Conservation (phyloP, 148 eudicot genomes). For the Fallopia convolvulus region DNA sequence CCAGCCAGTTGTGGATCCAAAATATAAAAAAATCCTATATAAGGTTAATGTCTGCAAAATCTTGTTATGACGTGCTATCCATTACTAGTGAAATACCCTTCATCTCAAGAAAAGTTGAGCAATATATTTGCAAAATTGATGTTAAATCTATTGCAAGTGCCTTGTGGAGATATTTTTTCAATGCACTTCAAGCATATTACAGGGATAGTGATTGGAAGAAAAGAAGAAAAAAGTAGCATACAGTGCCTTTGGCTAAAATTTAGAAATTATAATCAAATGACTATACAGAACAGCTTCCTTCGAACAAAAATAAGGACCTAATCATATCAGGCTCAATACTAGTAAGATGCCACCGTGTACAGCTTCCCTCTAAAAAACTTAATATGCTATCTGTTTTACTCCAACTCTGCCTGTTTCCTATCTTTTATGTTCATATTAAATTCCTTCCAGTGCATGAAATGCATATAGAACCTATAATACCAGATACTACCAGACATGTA, state of each 20-base stretch:
- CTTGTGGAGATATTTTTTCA: background rate
- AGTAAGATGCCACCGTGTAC: background rate
- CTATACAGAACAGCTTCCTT: background rate
- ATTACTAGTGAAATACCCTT: background rate
- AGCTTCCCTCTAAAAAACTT: background rate
- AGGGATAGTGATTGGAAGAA: background rate
- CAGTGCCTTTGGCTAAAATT: background rate
- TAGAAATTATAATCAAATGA: background rate
- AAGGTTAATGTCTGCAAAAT: background rate
- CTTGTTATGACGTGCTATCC: background rate
- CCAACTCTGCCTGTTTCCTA: background rate
- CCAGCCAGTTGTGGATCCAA: background rate
- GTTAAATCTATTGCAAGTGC: background rate
- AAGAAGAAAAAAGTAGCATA: background rate
- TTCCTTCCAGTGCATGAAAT: background rate
- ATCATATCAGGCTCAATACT: background rate
- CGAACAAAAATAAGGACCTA: background rate
- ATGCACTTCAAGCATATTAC: background rate
- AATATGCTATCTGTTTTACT: background rate
- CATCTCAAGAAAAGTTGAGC: background rate
- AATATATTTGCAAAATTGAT: background rate
- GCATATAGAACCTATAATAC: background rate
- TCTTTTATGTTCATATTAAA: background rate
- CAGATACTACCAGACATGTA: background rate
- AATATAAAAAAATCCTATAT: background rate